phyloP scores from a whole-genome alignment of 75 land plant genomes.

The Larix kaempferi region DNA sequence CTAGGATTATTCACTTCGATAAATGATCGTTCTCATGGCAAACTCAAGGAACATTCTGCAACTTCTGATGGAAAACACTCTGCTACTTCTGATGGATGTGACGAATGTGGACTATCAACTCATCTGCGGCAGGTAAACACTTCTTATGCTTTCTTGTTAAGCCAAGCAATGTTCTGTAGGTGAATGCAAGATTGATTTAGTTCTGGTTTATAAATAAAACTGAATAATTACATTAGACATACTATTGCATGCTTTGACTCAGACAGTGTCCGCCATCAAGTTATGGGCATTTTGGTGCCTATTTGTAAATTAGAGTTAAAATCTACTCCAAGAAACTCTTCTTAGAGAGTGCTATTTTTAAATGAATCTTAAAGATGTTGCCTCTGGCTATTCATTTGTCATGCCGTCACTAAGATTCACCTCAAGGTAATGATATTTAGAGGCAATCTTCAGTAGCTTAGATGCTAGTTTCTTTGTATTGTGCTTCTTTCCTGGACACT shows the following conservation, averaged over 20 bases:
- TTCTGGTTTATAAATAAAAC: neutral
- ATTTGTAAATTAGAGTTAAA: neutral
- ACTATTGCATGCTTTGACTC: neutral
- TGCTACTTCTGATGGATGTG: constrained; percentile 4
- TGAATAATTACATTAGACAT: neutral
- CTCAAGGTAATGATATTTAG: neutral
- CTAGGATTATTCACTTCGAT: constrained; percentile 9
- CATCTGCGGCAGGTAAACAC: constrained; percentile 7
- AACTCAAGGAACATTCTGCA: neutral
- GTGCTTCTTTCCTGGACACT: neutral
- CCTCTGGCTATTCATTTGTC: neutral
- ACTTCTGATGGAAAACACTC: constrained; percentile 11
- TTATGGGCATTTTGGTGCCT: neutral
- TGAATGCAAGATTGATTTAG: neutral
- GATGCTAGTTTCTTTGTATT: constrained; percentile 1
- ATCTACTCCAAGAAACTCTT: no score
- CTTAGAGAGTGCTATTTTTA: neutral
- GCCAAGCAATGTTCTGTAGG: neutral
- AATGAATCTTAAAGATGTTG: neutral
- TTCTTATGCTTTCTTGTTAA: neutral
- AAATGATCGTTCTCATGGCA: neutral
- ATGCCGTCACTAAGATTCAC: neutral
- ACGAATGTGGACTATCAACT: neutral
- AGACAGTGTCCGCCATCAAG: neutral
- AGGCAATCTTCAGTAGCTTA: neutral